Evolutionary conservation across 2,329 filamentous ascomycete species (phyloP), one percentile per base, ranked within the genome.

Genomic region (Neodidymelliopsis sp.): DNA sequence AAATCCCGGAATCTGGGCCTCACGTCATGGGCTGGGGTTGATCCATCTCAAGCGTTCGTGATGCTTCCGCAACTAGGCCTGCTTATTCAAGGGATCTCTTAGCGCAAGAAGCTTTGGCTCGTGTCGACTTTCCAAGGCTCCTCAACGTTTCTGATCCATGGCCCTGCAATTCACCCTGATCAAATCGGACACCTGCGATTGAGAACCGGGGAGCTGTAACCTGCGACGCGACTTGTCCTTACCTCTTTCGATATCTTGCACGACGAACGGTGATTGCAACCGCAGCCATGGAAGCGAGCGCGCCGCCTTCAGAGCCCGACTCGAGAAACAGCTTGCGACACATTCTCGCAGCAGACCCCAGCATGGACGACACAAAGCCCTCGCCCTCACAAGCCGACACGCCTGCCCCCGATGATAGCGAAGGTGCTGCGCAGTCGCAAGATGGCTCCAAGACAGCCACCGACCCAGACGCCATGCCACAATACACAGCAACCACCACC

Each of bases 401-500:
- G 28, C 66, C 66, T 12, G 63, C 44, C 20, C 59, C 65, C 27
- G 71, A 73, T 29, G 70, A 69, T 22, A 64, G 58, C 50, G 70
- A 72, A 24, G 56, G 60, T 33, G 59, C 54, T 31, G 60, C 64
- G 30, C 67, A 68, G 33, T 60, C 49, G 22, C 56, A 56, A 25
- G 66, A 70, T 27, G 57, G 56, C 27, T 51, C 62, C 45, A 66
- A 66, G 58, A 52, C 60, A 10, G 59, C 58, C 24, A 56, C 56
- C 53, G 67, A 69, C 19, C 44, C 55, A 36, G 66, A 71, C 20
- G 45, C 58, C 15, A 44, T 54, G 45, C 66, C 73, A 20, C 65
- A 73, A 60, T 79, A 79, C 63, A 78, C 76, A n/a, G 76, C 77
- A 6, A 79, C 75, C 11, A 76, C 77, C 3, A 76, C 76, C 2